These are phyloP conservation scores for Spiraea crenata DNA, from an alignment of 331 rosid species.

Conservation along the genomic window DNA sequence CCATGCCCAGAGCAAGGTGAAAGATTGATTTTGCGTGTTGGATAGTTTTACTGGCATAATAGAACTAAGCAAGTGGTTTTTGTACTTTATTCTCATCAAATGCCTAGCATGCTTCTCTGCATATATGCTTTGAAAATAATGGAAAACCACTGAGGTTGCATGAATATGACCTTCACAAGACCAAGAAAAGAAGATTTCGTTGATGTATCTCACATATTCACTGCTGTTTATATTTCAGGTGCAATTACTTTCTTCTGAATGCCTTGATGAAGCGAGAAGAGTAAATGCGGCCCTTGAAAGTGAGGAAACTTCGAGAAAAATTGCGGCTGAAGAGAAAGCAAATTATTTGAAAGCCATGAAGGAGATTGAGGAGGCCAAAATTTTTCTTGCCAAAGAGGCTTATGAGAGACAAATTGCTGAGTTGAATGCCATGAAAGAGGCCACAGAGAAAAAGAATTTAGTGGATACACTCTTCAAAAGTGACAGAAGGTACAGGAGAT, in stretches of 20 bases:
- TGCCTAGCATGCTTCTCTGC: too few species aligned
- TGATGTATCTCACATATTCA: constrained; percentile 6
- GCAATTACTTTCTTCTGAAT: constrained; percentile 67
- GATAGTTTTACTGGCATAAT: constrained; percentile 17
- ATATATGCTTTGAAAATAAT: background rate
- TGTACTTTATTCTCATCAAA: too few species aligned
- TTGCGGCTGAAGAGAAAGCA: constrained; percentile 79
- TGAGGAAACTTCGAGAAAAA: constrained; percentile 60
- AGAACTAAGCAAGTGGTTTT: background rate
- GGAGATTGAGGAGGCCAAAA: constrained; percentile 74
- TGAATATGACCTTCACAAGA: constrained; percentile 24
- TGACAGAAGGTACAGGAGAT: constrained; percentile 81
- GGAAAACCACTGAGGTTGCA: constrained; percentile 16
- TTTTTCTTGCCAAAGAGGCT: constrained; percentile 63
- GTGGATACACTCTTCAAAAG: constrained; percentile 61
- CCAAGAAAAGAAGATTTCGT: constrained; percentile 5
- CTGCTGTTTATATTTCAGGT: constrained; percentile 44
- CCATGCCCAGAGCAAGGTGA: constrained; percentile 71
- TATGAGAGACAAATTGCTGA: constrained; percentile 84
- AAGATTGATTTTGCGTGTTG: constrained; percentile 25
- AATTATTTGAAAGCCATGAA: constrained; percentile 68
- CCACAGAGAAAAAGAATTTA: constrained; percentile 62
- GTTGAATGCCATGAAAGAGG: constrained; percentile 63
- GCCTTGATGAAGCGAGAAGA: constrained; percentile 67
- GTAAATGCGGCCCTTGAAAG: constrained; percentile 64